Evolutionary conservation across 176 grass and related monocot species (phyloP).

Genomic region (Eragrostis curvula): DNA sequence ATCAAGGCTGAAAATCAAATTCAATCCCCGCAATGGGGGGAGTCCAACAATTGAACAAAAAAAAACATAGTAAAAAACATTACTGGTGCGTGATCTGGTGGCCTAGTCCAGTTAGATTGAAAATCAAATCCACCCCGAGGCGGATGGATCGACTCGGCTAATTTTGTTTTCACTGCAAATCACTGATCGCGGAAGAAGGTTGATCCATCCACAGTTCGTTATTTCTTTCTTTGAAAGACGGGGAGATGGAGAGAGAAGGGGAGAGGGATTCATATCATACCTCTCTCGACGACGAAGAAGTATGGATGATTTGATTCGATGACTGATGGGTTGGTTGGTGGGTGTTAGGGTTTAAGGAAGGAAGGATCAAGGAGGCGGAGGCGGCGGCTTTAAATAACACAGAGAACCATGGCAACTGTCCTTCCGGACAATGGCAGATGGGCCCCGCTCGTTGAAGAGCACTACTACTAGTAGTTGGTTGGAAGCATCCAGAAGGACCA

Average conservation of each 20-base stretch:
- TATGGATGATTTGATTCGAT: not conserved
- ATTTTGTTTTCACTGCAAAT: not conserved
- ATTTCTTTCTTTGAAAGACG: too few species aligned
- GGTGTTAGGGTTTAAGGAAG: constrained; percentile 2
- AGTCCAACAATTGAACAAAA: not conserved
- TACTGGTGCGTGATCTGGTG: not conserved
- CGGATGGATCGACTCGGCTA: not conserved
- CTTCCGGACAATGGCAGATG: not conserved
- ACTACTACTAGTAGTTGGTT: not conserved
- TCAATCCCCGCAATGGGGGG: not conserved
- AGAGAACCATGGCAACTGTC: too few species aligned
- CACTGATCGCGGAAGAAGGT: not conserved
- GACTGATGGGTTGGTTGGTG: not conserved
- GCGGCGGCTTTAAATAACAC: not conserved
- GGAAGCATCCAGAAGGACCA: not conserved
- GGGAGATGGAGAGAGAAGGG: too few species aligned
- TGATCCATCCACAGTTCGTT: not conserved
- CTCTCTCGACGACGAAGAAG: not conserved
- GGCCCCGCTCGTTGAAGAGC: not conserved
- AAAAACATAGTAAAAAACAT: not conserved
- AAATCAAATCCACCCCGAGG: not conserved
- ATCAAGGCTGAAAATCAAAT: not conserved
- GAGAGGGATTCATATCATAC: not conserved
- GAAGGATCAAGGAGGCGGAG: not conserved
- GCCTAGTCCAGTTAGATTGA: not conserved